Conservation (phyloP, 495 filamentous ascomycete species). For the Neurospora sp. region DNA sequence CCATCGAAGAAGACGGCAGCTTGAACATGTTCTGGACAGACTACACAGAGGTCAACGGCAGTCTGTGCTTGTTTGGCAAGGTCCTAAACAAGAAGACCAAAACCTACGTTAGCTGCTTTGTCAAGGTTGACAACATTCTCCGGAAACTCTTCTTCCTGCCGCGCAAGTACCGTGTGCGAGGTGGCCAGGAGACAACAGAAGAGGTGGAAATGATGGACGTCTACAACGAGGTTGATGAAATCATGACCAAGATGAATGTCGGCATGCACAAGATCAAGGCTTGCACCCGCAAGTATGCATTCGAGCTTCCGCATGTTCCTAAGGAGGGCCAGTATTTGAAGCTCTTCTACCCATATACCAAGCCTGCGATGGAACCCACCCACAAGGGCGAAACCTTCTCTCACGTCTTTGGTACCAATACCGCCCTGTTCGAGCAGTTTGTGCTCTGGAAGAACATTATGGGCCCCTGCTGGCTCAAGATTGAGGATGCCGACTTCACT, state of each 20-base stretch:
- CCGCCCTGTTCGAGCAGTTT: constrained; percentile 92
- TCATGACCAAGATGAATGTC: constrained; percentile 78
- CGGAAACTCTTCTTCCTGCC: constrained; percentile 92
- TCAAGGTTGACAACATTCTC: constrained; percentile 91
- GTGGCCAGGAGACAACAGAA: constrained; percentile 61
- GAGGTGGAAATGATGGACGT: constrained; percentile 85
- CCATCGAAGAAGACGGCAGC: constrained; percentile 82
- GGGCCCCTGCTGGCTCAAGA: constrained; percentile 94
- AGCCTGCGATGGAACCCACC: constrained; percentile 52
- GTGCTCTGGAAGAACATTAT: constrained; percentile 97
- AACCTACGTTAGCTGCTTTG: constrained; percentile 77
- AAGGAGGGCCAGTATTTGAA: constrained; percentile 88
- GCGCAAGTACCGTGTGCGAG: constrained; percentile 48
- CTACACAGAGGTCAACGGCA: constrained; percentile 88
- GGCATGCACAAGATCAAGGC: constrained; percentile 88
- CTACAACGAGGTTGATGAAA: constrained; percentile 71
- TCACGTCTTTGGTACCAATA: constrained; percentile 88
- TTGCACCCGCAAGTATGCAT: constrained; percentile 85
- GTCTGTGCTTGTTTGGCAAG: constrained; percentile 90
- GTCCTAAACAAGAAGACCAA: constrained; percentile 81
- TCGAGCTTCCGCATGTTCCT: constrained; percentile 80
- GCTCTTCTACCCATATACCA: constrained; percentile 79
- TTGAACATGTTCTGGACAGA: constrained; percentile 95
- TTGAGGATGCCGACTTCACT: constrained; percentile 72
- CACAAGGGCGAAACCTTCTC: constrained; percentile 82